Evolutionary conservation across 140 eudicot genomes (phyloP), one percentile per base, ranked within the genome.

Genomic region (Flaveria floridana): DNA sequence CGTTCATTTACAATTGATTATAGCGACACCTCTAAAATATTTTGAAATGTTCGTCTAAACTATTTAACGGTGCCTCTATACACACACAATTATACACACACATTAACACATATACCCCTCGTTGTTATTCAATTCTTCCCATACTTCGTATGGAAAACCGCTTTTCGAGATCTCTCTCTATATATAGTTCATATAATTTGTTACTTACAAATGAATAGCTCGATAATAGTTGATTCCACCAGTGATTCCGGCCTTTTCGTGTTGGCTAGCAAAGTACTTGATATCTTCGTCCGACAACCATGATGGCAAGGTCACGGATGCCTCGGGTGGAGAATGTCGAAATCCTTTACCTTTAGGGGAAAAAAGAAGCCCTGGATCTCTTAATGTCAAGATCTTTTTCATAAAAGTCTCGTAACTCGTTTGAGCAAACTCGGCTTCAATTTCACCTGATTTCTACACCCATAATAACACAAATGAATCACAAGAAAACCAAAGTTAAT

Each of bases 191-290:
- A 12, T 63, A 6, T 65, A n/a, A 6, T 8, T 30, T 15, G 26
- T n/a, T 30, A 70, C 85, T 84, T 84, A 89, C 92, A 77, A 3
- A 44, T 30, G 74, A 2, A 81, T n/a, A 26, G 88, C 96, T 30
- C 96, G 84, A 55, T 89, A 87, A 72, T 85, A 87, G 73, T 89
- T 87, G n/a, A 85, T 28, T 18, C 82, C 90, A 9, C 96, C 92
- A 11, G 96, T 80, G 71, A 85, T 78, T 47, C 92, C 92, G 6
- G 84, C 83, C 44, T 82, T 64, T 59, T 87, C 82, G 19, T 63
- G 83, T 28, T 81, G 75, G 77, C 61, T 62, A 20, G 66, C 56
- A 34, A 73, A 89, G 77, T 89, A 89, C 7, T 76, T 73, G 1
- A 89, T 46, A 19, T 89, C 92, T 78, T 89, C 79, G 75, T 89